phyloP scores from a whole-genome alignment of 129 eudicot species.

The Tagetes erecta region DNA sequence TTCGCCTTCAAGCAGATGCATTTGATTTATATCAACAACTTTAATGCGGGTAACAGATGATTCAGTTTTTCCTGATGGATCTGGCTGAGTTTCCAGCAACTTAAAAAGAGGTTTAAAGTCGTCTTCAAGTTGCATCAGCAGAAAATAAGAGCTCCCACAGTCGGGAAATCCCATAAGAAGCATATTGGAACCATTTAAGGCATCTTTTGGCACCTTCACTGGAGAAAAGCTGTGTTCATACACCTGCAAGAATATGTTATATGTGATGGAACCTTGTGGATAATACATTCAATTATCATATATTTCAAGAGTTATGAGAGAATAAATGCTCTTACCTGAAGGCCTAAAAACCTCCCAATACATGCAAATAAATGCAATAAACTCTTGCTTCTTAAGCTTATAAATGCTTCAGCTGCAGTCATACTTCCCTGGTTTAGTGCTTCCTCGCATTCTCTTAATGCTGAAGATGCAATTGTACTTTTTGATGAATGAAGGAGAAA shows the following conservation, averaged over 20 bases:
- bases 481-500: conserved; percentile 79
- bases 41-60: conserved; percentile 51
- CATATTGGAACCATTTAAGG: conserved; percentile 59
- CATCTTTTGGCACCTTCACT: conserved; percentile 70
- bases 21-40: conserved; percentile 59
- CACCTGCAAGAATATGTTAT: conserved; percentile 53
- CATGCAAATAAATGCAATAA: conserved; percentile 85
- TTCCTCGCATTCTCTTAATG: conserved; percentile 84
- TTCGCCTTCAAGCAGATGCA: conserved; percentile 80
- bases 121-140: conserved; percentile 88
- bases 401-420: conserved; percentile 75
- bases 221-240: conserved; percentile 72
- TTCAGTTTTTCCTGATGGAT: conserved; percentile 60
- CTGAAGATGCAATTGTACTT: conserved; percentile 65
- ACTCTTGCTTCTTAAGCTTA: conserved; percentile 73
- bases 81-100: conserved; percentile 72
- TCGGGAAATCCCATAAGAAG: conserved; percentile 96
- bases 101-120: conserved; percentile 72
- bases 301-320: background rate
- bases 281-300: conserved; percentile 1
- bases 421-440: conserved; percentile 78
- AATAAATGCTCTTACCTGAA: conserved; percentile 58
- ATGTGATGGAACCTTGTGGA: background rate
- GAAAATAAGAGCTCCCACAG: conserved; percentile 82
- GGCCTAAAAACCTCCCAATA: conserved; percentile 87